Evolutionary conservation across 768 basidiomycete genomes (phyloP).

Genomic region (Chiua virens): DNA sequence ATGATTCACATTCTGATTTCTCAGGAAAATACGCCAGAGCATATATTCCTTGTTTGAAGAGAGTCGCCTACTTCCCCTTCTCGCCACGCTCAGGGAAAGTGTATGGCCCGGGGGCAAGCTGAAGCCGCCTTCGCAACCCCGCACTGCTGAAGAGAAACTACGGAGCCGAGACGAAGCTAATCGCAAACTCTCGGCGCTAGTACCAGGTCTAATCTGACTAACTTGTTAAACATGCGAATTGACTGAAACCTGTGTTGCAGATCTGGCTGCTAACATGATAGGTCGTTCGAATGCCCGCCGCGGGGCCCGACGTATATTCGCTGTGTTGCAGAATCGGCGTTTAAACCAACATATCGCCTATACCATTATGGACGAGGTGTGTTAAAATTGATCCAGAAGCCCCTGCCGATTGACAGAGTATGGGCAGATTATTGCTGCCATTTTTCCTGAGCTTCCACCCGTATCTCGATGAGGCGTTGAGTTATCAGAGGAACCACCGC

Average conservation of each 20-base stretch:
- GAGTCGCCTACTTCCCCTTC: slow-evolving; percentile 62
- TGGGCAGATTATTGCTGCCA: slow-evolving; percentile 52
- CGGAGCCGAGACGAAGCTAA: slow-evolving; percentile 86
- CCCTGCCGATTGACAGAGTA: slow-evolving; percentile 4
- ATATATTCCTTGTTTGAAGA: slow-evolving; percentile 65
- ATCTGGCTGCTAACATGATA: slow-evolving; percentile 96
- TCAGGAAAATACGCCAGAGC: slow-evolving; percentile 85
- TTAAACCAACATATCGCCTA: slow-evolving; percentile 92
- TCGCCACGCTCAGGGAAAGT: slow-evolving; percentile 66
- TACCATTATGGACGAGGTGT: slow-evolving; percentile 86
- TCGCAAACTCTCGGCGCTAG: slow-evolving; percentile 83
- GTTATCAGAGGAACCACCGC: not conserved
- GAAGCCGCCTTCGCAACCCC: slow-evolving; percentile 56
- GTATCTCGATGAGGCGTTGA: slow-evolving; percentile 4
- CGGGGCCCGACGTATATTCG: slow-evolving; percentile 90
- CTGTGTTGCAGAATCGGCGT: slow-evolving; percentile 91
- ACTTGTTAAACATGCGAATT: not conserved
- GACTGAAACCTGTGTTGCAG: slow-evolving; percentile 39
- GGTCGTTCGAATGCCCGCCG: slow-evolving; percentile 94
- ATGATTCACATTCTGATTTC: slow-evolving; percentile 1
- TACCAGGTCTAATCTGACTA: slow-evolving; percentile 65
- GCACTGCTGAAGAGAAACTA: slow-evolving; percentile 78
- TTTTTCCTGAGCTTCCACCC: slow-evolving; percentile 54
- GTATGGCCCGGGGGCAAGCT: slow-evolving; percentile 88
- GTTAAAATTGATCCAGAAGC: slow-evolving; percentile 13